These are phyloP conservation scores for Singerocomus inundabilis DNA, from an alignment of 1,284 basidiomycete species.

Conservation along the genomic window DNA sequence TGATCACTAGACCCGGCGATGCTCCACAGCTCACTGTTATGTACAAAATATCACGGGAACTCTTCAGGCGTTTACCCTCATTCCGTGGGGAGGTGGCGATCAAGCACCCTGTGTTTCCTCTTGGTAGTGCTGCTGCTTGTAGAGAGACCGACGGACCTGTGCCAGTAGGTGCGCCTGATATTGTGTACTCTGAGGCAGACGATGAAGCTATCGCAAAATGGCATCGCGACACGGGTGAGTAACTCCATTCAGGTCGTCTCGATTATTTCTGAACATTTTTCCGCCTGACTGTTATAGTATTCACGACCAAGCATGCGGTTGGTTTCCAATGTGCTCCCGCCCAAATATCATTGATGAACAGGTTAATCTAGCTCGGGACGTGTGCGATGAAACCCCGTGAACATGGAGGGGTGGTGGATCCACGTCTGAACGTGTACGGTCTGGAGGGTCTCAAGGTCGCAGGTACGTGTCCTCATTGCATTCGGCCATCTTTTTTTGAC, in stretches of 20 bases:
- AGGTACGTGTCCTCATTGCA: slow-evolving; percentile 13
- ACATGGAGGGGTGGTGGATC: neutral
- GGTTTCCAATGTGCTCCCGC: slow-evolving; percentile 8
- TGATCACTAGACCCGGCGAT: slow-evolving; percentile 10
- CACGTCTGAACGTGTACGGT: slow-evolving; percentile 31
- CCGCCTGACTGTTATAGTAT: slow-evolving; percentile 31
- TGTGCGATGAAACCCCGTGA: slow-evolving; percentile 33
- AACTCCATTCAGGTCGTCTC: no score
- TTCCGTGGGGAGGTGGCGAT: slow-evolving; percentile 52
- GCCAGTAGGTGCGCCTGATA: no score
- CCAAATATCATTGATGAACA: neutral
- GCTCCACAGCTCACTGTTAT: slow-evolving; percentile 11
- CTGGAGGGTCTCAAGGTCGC: slow-evolving; percentile 31
- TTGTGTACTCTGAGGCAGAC: slow-evolving; percentile 40
- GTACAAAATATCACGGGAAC: slow-evolving; percentile 18
- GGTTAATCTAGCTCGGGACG: slow-evolving; percentile 25
- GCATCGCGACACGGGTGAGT: slow-evolving; percentile 34
- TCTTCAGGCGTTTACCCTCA: slow-evolving; percentile 47
- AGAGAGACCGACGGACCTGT: no score
- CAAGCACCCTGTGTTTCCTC: slow-evolving; percentile 50
- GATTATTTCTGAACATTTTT: no score
- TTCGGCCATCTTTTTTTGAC: neutral
- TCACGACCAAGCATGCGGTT: slow-evolving; percentile 57
- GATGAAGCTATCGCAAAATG: slow-evolving; percentile 50
- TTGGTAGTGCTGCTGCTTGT: slow-evolving; percentile 32